Evolutionary conservation across 805 yeast genomes (phyloP).

Genomic region (Lipomyces yamanashiensis): DNA sequence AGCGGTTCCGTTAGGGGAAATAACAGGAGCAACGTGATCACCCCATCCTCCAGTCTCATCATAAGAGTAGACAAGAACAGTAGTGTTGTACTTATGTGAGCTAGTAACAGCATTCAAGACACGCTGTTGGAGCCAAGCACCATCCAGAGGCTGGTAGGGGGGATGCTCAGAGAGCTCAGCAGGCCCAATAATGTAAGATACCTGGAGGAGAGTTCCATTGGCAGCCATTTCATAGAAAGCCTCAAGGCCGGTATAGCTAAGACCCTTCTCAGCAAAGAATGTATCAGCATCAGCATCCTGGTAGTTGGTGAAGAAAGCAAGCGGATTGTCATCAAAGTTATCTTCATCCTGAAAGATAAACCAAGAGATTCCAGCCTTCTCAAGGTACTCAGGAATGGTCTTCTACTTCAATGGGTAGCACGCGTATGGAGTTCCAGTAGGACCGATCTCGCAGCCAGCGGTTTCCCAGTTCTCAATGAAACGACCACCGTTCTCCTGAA

Average conservation of each 20-base stretch:
- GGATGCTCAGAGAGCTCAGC: conserved; percentile 39
- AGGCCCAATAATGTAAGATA: conserved; percentile 37
- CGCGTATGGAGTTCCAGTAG: conserved; percentile 22
- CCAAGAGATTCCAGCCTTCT: conserved; percentile 35
- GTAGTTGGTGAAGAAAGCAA: conserved; percentile 30
- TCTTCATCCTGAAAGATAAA: conserved; percentile 34
- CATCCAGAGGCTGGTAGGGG: conserved; percentile 36
- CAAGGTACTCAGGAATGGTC: conserved; percentile 34
- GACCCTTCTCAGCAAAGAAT: conserved; percentile 31
- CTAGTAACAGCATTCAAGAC: conserved; percentile 35
- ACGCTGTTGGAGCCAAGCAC: conserved; percentile 38
- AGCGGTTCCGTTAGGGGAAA: conserved; percentile 36
- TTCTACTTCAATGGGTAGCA: conserved; percentile 40
- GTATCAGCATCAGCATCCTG: conserved; percentile 21
- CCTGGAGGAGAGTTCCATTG: conserved; percentile 38
- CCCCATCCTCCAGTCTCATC: conserved; percentile 42
- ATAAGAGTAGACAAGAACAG: conserved; percentile 38
- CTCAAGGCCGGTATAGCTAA: conserved; percentile 33
- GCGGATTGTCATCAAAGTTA: conserved; percentile 36
- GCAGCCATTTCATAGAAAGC: conserved; percentile 35
- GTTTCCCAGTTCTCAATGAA: conserved; percentile 36
- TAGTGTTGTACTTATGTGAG: conserved; percentile 33
- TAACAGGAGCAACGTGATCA: conserved; percentile 39
- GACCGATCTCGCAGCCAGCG: conserved; percentile 34
- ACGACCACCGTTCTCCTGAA: conserved; percentile 32